Evolutionary conservation across 2,329 filamentous ascomycete species (phyloP).

Genomic region (Dactylellina haptotyla): DNA sequence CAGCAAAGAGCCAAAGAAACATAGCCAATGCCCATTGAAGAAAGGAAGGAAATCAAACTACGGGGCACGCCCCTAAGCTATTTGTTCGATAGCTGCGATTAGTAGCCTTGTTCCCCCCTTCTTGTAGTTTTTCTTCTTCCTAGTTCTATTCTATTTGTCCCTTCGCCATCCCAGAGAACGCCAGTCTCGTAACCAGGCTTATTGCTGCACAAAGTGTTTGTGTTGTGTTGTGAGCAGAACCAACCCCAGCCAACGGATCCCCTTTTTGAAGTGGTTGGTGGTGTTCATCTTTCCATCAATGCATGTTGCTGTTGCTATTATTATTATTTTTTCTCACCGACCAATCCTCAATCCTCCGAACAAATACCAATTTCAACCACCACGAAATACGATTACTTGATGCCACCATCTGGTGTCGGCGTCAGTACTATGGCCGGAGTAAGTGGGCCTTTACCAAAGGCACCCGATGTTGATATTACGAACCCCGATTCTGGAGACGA

Average conservation of each 20-base stretch:
- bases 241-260: slow-evolving; percentile 12
- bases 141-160: too few species aligned
- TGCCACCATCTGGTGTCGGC: slow-evolving; percentile 38
- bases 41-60: too few species aligned
- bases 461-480: slow-evolving; percentile 23
- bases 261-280: slow-evolving; percentile 17
- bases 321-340: too few species aligned
- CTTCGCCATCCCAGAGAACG: too few species aligned
- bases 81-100: too few species aligned
- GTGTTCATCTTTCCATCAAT: slow-evolving; percentile 1
- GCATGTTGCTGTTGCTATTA: neutral
- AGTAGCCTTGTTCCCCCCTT: too few species aligned
- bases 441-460: slow-evolving; percentile 30
- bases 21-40: too few species aligned
- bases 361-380: neutral
- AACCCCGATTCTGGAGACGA: slow-evolving; percentile 20
- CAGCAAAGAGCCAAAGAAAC: too few species aligned
- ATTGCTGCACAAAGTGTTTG: neutral
- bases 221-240: slow-evolving; percentile 1
- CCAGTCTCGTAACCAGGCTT: neutral
- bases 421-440: slow-evolving; percentile 6
- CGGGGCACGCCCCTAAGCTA: too few species aligned
- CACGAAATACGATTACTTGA: neutral
- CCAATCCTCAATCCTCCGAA: neutral
- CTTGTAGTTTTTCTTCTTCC: too few species aligned